Percentiles rank a stretch among this genome's conserved stretches.
phyloP scores from a whole-genome alignment of 202 grass and related monocot species.

The Carex sylvatica region DNA sequence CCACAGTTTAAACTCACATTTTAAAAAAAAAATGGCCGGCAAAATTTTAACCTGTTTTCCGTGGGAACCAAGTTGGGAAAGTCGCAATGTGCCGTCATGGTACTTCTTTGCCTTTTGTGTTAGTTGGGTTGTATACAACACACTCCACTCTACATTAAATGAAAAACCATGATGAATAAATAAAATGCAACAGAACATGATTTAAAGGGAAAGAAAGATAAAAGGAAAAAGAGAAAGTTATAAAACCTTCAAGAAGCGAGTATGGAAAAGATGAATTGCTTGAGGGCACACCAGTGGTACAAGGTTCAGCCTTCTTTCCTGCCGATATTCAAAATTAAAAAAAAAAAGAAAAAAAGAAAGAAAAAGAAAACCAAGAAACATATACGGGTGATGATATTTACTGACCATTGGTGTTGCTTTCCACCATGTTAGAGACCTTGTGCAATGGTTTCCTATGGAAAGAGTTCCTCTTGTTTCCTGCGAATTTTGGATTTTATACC shows the following conservation, averaged over 20 bases:
- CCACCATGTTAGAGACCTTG: constrained; percentile 10
- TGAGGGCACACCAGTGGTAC: background rate
- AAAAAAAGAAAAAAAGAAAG: background rate
- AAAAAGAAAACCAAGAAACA: constrained; percentile 5
- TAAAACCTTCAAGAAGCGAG: constrained; percentile 17
- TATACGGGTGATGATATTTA: background rate
- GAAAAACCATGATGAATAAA: background rate
- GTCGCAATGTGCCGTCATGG: constrained; percentile 58
- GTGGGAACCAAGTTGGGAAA: constrained; percentile 35
- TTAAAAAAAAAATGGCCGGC: background rate
- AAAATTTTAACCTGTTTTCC: constrained; percentile 48
- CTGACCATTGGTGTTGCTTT: constrained; percentile 15
- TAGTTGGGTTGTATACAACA: constrained; percentile 66
- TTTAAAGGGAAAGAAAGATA: background rate
- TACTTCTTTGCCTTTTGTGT: constrained; percentile 79
- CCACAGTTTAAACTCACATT: constrained; percentile 10
- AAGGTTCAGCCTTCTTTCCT: constrained; percentile 21
- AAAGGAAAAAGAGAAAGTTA: background rate
- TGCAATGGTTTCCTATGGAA: constrained; percentile 6
- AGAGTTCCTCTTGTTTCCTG: constrained; percentile 17
- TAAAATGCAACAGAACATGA: background rate
- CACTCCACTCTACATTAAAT: constrained; percentile 53
- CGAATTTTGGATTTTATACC: background rate
- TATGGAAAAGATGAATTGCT: constrained; percentile 10
- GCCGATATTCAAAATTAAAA: background rate